phyloP scores from a whole-genome alignment of 306 rosid genomes.

The Pterocarpus santalinus region DNA sequence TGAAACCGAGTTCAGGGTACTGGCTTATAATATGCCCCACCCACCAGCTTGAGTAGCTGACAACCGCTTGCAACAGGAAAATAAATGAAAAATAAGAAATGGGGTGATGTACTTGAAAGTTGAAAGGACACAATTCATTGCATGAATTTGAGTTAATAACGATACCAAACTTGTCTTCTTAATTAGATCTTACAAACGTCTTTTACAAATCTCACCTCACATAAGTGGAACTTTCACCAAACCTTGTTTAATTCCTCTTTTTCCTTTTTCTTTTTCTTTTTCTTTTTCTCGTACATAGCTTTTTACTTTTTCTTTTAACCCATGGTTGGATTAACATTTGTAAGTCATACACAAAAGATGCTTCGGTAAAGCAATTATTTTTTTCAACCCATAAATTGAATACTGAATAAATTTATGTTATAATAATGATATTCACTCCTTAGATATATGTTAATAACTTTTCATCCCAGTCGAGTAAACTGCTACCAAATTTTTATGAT shows the following conservation, averaged over 20 bases:
- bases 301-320: no score
- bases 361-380: background rate
- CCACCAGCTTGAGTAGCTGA: slow-evolving; percentile 25
- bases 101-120: background rate
- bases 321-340: background rate
- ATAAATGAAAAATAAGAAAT: background rate
- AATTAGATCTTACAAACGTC: background rate
- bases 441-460: no score
- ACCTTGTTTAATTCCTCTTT: background rate
- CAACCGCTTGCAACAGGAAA: background rate
- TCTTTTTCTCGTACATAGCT: no score
- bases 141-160: background rate
- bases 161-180: background rate
- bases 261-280: background rate
- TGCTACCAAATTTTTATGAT: no score
- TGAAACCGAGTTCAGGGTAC: background rate
- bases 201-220: slow-evolving; percentile 2
- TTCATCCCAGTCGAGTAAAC: no score
- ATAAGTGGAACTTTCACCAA: background rate
- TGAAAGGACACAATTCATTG: background rate
- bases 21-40: background rate
- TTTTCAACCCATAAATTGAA: no score
- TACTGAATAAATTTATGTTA: no score
- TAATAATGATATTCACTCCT: no score
- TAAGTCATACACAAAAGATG: background rate